Percentiles rank a stretch among this genome's conserved stretches.
Evolutionary conservation across 805 yeast genomes (phyloP).

Genomic region (Maudiozyma turicensis): DNA sequence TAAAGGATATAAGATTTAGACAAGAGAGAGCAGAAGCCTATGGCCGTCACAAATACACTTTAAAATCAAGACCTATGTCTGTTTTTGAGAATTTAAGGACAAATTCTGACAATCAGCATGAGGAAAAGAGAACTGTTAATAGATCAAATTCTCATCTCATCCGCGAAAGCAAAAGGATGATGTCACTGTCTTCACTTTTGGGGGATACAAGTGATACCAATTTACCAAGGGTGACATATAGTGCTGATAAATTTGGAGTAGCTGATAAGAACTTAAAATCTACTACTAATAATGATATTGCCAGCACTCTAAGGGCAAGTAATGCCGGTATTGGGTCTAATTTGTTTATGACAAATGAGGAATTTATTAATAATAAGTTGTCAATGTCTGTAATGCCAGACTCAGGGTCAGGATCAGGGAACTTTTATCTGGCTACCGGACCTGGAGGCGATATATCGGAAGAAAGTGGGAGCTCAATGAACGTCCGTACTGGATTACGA

Average conservation of each 20-base stretch:
- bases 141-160: neutral
- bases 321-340: too few species aligned
- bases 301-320: too few species aligned
- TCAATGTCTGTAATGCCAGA: too few species aligned
- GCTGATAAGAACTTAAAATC: too few species aligned
- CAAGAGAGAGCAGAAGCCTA: constrained; percentile 15
- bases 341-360: too few species aligned
- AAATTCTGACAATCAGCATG: neutral
- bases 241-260: neutral
- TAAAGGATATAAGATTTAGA: constrained; percentile 18
- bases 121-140: neutral
- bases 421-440: too few species aligned
- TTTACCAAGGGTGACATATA: neutral
- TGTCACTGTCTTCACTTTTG: constrained; percentile 16
- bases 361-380: too few species aligned
- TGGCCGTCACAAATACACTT: constrained; percentile 5
- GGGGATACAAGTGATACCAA: neutral
- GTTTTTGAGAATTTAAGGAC: constrained; percentile 13
- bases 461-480: too few species aligned
- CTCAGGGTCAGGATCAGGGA: too few species aligned
- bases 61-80: constrained; percentile 7
- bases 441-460: too few species aligned
- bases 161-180: constrained; percentile 15
- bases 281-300: too few species aligned
- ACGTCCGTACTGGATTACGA: too few species aligned